Evolutionary conservation across 345 rosid species (phyloP), one percentile per base, ranked within the genome.

Genomic region (Clarkia xantiana): DNA sequence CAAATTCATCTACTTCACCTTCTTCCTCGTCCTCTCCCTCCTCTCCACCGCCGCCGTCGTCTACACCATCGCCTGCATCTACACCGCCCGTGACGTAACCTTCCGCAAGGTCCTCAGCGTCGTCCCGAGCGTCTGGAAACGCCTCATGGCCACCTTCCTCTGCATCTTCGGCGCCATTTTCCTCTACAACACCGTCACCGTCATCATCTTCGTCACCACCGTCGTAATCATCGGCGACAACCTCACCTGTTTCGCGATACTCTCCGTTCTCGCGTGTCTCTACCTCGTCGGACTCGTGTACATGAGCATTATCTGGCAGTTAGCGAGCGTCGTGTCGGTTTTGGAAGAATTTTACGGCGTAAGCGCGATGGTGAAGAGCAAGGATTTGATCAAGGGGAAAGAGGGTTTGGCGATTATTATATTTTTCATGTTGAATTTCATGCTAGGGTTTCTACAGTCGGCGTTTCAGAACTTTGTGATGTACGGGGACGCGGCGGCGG

Each of bases 61-160:
- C 34, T 79, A 75, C 69, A 68, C 81, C 63, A 47, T 79, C 29
- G 81, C 85, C 13, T 66, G 61, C 41, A 38, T 71, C 13, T 73
- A 76, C 56, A 73, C 85, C 3, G 65, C 50, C 53, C 52, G 67
- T 29, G 73, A 73, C 1, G 42, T 73, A 23, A 51, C 54, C 1
- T 76, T 79, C 58, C 42, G n/a, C 10, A 70, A 62, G 51, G 75
- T 73, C 51, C 64, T 71, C 53, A 73, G 67, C 47, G 77, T 79
- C 3, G 81, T 79, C 23, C 81, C 81, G 0, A 63, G 58, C 57
- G 81, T 79, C 1, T 79, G 77, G 85, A 79, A 70, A 69, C 59
- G 77, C 11, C 61, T 79, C 6, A 63, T 79, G 62, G 55, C 66
- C 40, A 79, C 85, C 4, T 68, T 75, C 51, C 12, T 79, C 12